phyloP scores from a whole-genome alignment of 176 grass and related monocot genomes.

The Dactylis glomerata region DNA sequence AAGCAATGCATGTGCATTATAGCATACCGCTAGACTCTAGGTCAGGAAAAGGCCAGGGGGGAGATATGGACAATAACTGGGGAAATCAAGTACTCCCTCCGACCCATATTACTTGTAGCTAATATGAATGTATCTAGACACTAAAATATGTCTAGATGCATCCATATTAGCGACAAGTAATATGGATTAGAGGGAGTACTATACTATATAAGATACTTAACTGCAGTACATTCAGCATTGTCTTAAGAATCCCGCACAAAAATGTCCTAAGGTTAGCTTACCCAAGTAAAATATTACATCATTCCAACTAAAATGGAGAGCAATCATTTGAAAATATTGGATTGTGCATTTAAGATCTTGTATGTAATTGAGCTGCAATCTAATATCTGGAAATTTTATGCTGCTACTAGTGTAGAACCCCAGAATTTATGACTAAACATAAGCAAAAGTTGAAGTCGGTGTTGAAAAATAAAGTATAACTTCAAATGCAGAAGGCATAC shows the following conservation, averaged over 20 bases:
- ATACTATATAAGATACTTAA: not conserved
- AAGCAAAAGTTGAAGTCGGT: not conserved
- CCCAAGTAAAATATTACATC: not conserved
- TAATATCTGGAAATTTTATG: not conserved
- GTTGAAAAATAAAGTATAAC: slow-evolving; percentile 19
- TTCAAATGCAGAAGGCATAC: slow-evolving; percentile 39
- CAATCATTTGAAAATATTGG: not conserved
- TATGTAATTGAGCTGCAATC: not conserved
- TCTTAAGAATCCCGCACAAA: not conserved
- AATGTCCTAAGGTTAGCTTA: not conserved
- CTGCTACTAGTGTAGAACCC: not conserved
- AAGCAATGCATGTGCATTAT: slow-evolving; percentile 33
- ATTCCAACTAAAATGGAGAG: not conserved
- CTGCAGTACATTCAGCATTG: not conserved
- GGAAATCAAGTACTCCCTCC: not conserved
- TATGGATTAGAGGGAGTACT: too few species aligned
- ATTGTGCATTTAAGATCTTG: not conserved
- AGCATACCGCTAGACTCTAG: slow-evolving; percentile 1
- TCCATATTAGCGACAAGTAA: too few species aligned
- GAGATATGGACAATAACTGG: not conserved
- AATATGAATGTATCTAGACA: too few species aligned
- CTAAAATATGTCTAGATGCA: too few species aligned
- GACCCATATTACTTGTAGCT: too few species aligned
- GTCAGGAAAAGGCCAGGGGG: not conserved
- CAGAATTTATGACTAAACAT: not conserved